phyloP scores from a whole-genome alignment of 768 basidiomycete genomes.

The Leccinum subgranulosum region DNA sequence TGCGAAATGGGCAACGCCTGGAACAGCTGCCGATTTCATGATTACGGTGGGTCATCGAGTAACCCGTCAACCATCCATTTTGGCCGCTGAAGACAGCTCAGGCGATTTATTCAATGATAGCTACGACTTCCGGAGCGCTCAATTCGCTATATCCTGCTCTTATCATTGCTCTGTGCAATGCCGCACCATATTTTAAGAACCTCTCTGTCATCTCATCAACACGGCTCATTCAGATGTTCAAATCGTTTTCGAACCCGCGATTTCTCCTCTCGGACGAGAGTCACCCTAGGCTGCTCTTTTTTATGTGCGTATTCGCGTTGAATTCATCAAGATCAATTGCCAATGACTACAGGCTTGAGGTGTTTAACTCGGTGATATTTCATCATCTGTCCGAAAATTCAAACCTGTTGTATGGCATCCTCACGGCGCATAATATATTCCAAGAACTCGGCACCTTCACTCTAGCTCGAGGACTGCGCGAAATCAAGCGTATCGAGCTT shows the following conservation, averaged over 20 bases:
- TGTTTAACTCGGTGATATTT: constrained; percentile 82
- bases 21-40: constrained; percentile 82
- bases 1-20: constrained; percentile 70
- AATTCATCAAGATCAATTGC: background rate
- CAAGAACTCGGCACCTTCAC: constrained; percentile 93
- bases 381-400: constrained; percentile 81
- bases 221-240: constrained; percentile 83
- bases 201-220: constrained; percentile 80
- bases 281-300: constrained; percentile 89
- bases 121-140: constrained; percentile 79
- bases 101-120: constrained; percentile 88
- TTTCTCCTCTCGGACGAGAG: constrained; percentile 94
- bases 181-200: constrained; percentile 81
- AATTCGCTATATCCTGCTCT: constrained; percentile 89
- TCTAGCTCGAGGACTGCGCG: constrained; percentile 76
- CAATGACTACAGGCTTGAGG: constrained; percentile 63
- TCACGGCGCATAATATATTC: constrained; percentile 81
- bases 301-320: constrained; percentile 54
- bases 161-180: constrained; percentile 85
- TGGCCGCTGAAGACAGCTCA: constrained; percentile 28
- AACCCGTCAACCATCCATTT: background rate
- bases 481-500: constrained; percentile 72
- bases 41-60: constrained; percentile 60
- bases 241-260: constrained; percentile 83
- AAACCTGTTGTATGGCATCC: constrained; percentile 80